Evolutionary conservation across 192 early-diverging fungal genomes (phyloP).

Genomic region (Backusella luteola): DNA sequence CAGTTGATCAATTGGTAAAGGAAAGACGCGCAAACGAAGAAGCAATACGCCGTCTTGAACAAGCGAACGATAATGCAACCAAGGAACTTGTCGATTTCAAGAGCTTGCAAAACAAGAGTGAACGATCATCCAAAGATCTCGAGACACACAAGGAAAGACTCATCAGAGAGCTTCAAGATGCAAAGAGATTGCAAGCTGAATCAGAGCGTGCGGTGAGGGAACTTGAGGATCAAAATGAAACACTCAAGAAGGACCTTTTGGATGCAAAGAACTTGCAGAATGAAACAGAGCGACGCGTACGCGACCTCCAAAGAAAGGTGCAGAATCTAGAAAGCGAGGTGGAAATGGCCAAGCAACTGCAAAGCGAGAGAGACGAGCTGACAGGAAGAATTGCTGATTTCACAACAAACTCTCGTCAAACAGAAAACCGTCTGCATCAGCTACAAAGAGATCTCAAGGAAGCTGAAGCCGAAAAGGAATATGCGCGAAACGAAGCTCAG

Average conservation of each 20-base stretch:
- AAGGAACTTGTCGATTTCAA: neutral
- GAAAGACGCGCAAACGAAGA: neutral
- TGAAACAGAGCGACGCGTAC: neutral
- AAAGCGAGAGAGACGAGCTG: neutral
- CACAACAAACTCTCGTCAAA: neutral
- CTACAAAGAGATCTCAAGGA: neutral
- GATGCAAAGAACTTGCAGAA: neutral
- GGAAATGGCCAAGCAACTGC: neutral
- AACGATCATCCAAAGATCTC: too few species aligned
- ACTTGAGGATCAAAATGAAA: neutral
- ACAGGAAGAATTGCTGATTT: neutral
- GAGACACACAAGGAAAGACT: too few species aligned
- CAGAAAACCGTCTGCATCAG: neutral
- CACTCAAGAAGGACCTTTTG: neutral
- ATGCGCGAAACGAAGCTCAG: neutral
- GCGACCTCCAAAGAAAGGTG: neutral
- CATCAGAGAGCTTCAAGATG: neutral
- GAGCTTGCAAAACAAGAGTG: neutral
- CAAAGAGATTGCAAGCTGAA: neutral
- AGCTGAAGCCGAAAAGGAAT: neutral
- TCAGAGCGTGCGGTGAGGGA: neutral
- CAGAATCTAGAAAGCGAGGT: neutral
- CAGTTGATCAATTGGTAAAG: neutral
- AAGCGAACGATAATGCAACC: neutral
- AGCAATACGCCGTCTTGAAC: neutral